Percentiles rank a stretch among this genome's conserved stretches.
Evolutionary conservation across 371 early-diverging fungal species (phyloP).

Genomic region (Saksenaea vasiformis): DNA sequence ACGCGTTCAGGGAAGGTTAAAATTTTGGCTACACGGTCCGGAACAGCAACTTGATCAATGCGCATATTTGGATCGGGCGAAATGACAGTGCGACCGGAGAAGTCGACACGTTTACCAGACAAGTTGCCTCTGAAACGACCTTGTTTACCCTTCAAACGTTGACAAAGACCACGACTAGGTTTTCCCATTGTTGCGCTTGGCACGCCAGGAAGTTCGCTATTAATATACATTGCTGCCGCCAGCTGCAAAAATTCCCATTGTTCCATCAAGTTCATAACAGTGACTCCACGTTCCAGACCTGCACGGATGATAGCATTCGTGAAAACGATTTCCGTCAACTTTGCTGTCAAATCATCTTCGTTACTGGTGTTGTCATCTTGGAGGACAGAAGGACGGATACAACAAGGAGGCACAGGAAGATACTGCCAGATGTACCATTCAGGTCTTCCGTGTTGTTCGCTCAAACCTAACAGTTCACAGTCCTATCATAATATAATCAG

Average conservation of each 20-base stretch:
- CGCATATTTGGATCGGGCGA: conserved; percentile 99
- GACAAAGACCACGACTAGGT: conserved; percentile 91
- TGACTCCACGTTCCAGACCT: conserved; percentile 84
- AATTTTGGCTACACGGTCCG: conserved; percentile 93
- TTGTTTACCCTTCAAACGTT: conserved; percentile 99
- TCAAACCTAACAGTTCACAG: conserved; percentile 93
- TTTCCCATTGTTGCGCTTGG: conserved; percentile 65
- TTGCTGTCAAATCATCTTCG: conserved; percentile 99
- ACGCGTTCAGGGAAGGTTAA: conserved; percentile 98
- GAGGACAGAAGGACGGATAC: conserved; percentile 97
- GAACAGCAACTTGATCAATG: conserved; percentile 99
- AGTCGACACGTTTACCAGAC: conserved; percentile 99
- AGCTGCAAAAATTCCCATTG: conserved; percentile 99
- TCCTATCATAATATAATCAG: conserved; percentile 52
- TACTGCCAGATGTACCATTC: conserved; percentile 93
- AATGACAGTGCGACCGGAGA: conserved; percentile 99
- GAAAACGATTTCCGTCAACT: conserved; percentile 96
- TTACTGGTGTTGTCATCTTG: conserved; percentile 93
- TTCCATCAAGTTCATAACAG: conserved; percentile 83
- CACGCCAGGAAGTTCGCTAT: conserved; percentile 92
- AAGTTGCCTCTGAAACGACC: conserved; percentile 99
- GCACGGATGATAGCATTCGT: conserved; percentile 89
- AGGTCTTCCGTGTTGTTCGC: conserved; percentile 85
- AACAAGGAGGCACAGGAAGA: conserved; percentile 96
- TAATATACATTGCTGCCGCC: conserved; percentile 96